phyloP scores from a whole-genome alignment of 768 basidiomycete species.

The Inosperma sp. region DNA sequence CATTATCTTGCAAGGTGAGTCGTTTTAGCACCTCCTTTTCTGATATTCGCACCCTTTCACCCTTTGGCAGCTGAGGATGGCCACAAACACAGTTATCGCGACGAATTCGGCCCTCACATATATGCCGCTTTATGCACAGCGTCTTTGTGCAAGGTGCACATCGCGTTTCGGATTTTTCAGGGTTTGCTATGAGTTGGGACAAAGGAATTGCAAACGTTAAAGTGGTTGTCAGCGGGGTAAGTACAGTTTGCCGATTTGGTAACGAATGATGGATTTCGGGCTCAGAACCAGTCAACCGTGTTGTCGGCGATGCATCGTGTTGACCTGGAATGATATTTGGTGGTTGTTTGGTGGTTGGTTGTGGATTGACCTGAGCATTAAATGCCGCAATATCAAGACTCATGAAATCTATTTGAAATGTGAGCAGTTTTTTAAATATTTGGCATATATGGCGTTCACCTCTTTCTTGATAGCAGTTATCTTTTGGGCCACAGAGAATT shows the following conservation, averaged over 20 bases:
- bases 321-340: neutral
- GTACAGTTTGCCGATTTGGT: neutral
- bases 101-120: neutral
- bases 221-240: neutral
- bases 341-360: neutral
- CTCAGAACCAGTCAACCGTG: neutral
- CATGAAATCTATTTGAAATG: no score
- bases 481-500: neutral
- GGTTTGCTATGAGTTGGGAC: neutral
- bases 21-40: neutral
- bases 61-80: neutral
- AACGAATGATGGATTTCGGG: neutral
- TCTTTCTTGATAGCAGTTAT: neutral
- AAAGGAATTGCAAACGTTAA: neutral
- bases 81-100: neutral
- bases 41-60: neutral
- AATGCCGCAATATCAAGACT: no score
- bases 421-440: no score
- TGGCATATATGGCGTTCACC: neutral
- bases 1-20: neutral
- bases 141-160: neutral
- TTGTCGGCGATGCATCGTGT: neutral
- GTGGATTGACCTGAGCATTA: neutral
- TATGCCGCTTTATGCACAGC: neutral
- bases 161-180: neutral